A percentile compares a stretch with the other conserved stretches of the same genome.
These are phyloP conservation scores for Bipolaris oryzae DNA, from an alignment of 2,329 filamentous ascomycete species.

Conservation along the genomic window DNA sequence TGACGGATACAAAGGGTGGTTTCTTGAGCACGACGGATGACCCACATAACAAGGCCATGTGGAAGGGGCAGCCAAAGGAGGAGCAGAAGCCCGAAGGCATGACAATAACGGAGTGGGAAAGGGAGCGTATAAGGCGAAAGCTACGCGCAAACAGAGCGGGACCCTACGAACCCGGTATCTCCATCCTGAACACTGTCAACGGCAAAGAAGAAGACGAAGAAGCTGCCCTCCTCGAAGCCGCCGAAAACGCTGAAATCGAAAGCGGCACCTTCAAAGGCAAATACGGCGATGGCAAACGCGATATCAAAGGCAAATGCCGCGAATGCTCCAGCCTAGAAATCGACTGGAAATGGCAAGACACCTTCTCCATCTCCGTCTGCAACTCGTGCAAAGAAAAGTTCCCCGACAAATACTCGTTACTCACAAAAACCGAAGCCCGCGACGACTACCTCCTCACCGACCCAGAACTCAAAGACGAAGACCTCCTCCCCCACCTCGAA, in stretches of 20 bases:
- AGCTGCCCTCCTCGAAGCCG: slow-evolving; percentile 30
- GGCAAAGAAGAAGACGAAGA: slow-evolving; percentile 40
- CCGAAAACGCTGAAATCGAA: slow-evolving; percentile 52
- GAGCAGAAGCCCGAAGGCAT: slow-evolving; percentile 82
- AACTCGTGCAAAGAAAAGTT: slow-evolving; percentile 83
- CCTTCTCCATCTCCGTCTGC: slow-evolving; percentile 78
- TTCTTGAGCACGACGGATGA: slow-evolving; percentile 93
- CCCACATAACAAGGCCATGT: slow-evolving; percentile 79
- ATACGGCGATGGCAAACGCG: slow-evolving; percentile 43
- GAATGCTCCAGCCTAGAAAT: slow-evolving; percentile 88
- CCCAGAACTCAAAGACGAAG: slow-evolving; percentile 86
- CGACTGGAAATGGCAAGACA: slow-evolving; percentile 92
- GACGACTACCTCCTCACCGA: slow-evolving; percentile 97
- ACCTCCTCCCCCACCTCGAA: slow-evolving; percentile 84
- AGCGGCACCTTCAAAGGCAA: slow-evolving; percentile 41
- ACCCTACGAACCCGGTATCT: slow-evolving; percentile 88
- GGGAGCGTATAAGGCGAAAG: slow-evolving; percentile 74
- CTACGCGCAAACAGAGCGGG: slow-evolving; percentile 76
- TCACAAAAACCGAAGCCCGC: slow-evolving; percentile 95
- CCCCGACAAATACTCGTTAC: slow-evolving; percentile 90
- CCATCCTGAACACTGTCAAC: slow-evolving; percentile 64
- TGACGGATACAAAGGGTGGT: slow-evolving; percentile 97
- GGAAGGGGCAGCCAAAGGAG: slow-evolving; percentile 47
- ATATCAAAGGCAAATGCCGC: slow-evolving; percentile 71
- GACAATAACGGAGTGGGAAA: slow-evolving; percentile 90